Conservation (phyloP, 768 basidiomycete genomes). For the Naematelia encephala region DNA sequence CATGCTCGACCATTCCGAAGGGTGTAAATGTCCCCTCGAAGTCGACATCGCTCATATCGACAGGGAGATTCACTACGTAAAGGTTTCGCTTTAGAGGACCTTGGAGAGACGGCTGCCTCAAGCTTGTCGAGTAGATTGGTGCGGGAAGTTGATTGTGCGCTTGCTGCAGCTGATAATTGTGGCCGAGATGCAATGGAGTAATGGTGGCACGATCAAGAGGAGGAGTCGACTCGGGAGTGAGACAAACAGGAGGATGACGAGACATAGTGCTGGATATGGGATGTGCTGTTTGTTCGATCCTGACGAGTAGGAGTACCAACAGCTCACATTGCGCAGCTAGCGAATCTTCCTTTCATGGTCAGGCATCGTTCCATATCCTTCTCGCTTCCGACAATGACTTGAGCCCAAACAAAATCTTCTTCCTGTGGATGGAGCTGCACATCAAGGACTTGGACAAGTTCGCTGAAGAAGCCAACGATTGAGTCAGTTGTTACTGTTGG, state of each 20-base stretch:
- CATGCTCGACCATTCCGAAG: conserved; percentile 39
- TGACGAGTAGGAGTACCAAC: not conserved
- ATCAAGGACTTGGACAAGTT: conserved; percentile 20
- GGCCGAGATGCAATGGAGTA: conserved; percentile 9
- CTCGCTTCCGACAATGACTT: conserved; percentile 28
- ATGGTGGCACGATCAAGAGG: conserved; percentile 8
- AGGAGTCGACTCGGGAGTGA: conserved; percentile 5
- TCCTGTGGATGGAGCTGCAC: conserved; percentile 25
- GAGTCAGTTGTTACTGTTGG: conserved; percentile 22
- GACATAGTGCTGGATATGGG: conserved; percentile 15
- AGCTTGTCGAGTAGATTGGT: no score
- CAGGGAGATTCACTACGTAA: conserved; percentile 38
- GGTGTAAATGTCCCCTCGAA: conserved; percentile 28
- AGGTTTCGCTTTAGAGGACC: conserved; percentile 32
- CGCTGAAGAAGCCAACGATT: conserved; percentile 27
- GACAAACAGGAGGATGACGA: conserved; percentile 8
- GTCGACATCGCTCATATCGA: conserved; percentile 17
- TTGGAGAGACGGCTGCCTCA: no score
- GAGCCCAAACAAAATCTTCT: conserved; percentile 30
- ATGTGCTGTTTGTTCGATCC: not conserved
- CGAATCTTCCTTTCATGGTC: conserved; percentile 12
- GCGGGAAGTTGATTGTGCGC: no score
- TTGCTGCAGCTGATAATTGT: no score
- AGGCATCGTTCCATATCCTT: conserved; percentile 23
- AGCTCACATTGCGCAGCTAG: conserved; percentile 25